Conservation (phyloP, 352 stramenopile species). For the Phytophthora constricta region DNA sequence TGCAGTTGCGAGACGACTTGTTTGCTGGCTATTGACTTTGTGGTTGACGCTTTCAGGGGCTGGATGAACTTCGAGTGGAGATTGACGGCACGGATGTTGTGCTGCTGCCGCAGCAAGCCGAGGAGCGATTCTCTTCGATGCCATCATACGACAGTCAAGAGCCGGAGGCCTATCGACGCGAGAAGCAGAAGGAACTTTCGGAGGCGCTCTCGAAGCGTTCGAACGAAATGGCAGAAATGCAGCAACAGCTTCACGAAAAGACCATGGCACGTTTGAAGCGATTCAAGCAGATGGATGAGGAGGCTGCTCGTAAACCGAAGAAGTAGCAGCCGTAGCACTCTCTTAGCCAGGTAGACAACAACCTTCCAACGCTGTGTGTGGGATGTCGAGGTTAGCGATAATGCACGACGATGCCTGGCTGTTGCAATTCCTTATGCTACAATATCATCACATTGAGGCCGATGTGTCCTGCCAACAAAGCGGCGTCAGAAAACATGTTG, state of each 20-base stretch:
- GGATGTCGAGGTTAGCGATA: background rate
- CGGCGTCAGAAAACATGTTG: background rate
- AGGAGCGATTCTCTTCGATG: slow-evolving; percentile 16
- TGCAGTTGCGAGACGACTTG: background rate
- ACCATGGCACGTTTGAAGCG: slow-evolving; percentile 56
- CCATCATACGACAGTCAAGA: slow-evolving; percentile 29
- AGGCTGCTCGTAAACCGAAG: slow-evolving; percentile 17
- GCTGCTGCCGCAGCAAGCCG: slow-evolving; percentile 28
- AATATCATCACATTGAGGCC: too few relatives aligned
- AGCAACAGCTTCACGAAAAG: slow-evolving; percentile 62
- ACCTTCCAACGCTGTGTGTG: background rate
- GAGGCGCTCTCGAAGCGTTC: slow-evolving; percentile 44
- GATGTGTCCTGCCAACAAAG: too few relatives aligned
- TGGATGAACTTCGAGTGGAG: slow-evolving; percentile 47
- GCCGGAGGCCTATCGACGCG: slow-evolving; percentile 42
- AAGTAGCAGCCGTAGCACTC: slow-evolving; percentile 10
- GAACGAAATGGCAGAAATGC: slow-evolving; percentile 59
- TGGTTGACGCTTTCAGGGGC: slow-evolving; percentile 26
- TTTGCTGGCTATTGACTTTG: background rate
- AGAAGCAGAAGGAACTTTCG: slow-evolving; percentile 55
- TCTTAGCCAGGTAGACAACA: background rate
- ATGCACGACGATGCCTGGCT: background rate
- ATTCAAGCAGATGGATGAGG: slow-evolving; percentile 32
- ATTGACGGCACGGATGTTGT: slow-evolving; percentile 57
- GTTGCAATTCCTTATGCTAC: too few relatives aligned